Percentiles rank a stretch among this genome's conserved stretches.
phyloP scores from a whole-genome alignment of 2,329 filamentous ascomycete species.

The Phyllosticta citrichinensis region DNA sequence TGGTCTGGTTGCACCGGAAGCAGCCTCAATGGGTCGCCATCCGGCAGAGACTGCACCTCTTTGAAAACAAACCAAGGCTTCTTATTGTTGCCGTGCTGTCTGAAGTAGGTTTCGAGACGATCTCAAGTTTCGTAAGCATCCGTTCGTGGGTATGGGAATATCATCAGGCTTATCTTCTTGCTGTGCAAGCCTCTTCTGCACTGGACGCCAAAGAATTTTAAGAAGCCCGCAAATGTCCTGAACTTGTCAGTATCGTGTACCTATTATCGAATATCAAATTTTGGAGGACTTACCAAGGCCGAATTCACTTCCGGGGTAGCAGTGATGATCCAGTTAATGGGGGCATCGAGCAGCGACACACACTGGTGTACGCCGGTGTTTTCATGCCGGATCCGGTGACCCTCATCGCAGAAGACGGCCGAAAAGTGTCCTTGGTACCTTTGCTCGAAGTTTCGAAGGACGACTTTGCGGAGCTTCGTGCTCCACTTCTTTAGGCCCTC shows the following conservation, averaged over 20 bases:
- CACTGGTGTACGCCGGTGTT: not conserved
- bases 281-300: not conserved
- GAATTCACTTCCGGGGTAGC: not conserved
- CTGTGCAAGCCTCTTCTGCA: not conserved
- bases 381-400: not conserved
- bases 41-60: too few species aligned
- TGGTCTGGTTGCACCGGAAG: too few species aligned
- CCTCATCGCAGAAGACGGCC: not conserved
- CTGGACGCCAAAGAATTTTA: not conserved
- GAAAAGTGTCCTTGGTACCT: not conserved
- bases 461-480: not conserved
- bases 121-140: too few species aligned
- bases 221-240: not conserved
- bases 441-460: not conserved
- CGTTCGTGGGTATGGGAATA: too few species aligned
- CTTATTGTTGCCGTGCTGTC: too few species aligned
- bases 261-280: not conserved
- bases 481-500: not conserved
- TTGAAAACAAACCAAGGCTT: too few species aligned
- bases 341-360: not conserved
- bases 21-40: too few species aligned
- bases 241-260: too few species aligned
- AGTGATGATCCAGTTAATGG: not conserved
- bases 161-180: too few species aligned
- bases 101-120: too few species aligned